phyloP scores from a whole-genome alignment of 2,329 filamentous ascomycete species.

The Fusarium subglutinans region DNA sequence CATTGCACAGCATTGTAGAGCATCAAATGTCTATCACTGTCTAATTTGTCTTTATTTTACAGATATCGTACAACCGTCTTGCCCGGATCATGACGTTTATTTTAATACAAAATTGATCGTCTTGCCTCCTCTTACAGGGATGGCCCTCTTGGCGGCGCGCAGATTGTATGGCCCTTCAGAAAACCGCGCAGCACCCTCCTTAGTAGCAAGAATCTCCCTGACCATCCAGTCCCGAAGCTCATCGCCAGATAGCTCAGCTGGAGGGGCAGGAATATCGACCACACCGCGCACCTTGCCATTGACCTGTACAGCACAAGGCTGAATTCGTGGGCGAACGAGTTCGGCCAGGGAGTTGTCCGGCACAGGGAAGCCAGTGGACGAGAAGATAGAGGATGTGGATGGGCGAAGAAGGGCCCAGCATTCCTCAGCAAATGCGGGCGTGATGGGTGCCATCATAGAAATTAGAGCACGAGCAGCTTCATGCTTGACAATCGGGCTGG shows the following conservation, averaged over 20 bases:
- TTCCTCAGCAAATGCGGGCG: constrained; percentile 83
- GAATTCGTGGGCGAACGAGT: constrained; percentile 59
- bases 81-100: neutral
- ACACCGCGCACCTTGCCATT: constrained; percentile 81
- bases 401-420: constrained; percentile 72
- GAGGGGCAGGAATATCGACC: constrained; percentile 68
- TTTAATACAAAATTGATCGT: constrained; percentile 78
- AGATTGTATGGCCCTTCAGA: constrained; percentile 57
- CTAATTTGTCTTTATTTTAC: constrained; percentile 16
- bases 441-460: constrained; percentile 79
- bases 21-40: neutral
- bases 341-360: constrained; percentile 59
- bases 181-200: constrained; percentile 68
- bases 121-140: constrained; percentile 73
- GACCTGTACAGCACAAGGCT: constrained; percentile 75
- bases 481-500: constrained; percentile 55
- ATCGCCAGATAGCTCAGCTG: constrained; percentile 52
- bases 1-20: neutral
- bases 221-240: constrained; percentile 69
- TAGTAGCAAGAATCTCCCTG: constrained; percentile 66
- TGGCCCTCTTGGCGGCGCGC: constrained; percentile 66
- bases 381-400: constrained; percentile 51
- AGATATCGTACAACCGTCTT: constrained; percentile 17
- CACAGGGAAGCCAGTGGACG: constrained; percentile 66
- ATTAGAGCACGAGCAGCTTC: constrained; percentile 66